Evolutionary conservation across 371 early-diverging fungal species (phyloP).

Genomic region (Dichotomocladium elegans): DNA sequence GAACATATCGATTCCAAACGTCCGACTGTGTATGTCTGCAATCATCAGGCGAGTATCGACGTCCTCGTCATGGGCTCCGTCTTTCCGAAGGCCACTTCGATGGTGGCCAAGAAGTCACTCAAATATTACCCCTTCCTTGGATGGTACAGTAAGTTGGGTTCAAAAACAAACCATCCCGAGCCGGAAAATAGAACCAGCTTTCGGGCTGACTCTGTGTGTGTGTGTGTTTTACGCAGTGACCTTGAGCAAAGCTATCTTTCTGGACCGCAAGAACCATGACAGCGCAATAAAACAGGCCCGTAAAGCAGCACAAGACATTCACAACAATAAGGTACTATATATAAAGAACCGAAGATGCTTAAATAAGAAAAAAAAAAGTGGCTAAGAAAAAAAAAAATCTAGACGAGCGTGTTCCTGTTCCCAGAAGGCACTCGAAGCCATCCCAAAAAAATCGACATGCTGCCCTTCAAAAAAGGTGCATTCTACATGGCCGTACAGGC

Average conservation of each 20-base stretch:
- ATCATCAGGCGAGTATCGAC: constrained; percentile 89
- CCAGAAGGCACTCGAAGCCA: constrained; percentile 94
- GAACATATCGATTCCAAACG: constrained; percentile 48
- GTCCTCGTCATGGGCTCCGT: constrained; percentile 68
- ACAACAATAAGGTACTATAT: constrained; percentile 64
- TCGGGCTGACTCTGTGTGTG: neutral
- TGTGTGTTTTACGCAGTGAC: constrained; percentile 52
- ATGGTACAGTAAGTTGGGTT: constrained; percentile 83
- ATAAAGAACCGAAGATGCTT: neutral
- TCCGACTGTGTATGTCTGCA: constrained; percentile 73
- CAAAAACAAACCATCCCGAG: too few relatives aligned
- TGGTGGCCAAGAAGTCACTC: constrained; percentile 83
- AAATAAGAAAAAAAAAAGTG: neutral
- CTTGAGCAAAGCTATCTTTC: constrained; percentile 78
- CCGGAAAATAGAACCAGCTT: too few relatives aligned
- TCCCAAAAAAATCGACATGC: constrained; percentile 62
- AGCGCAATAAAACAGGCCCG: constrained; percentile 78
- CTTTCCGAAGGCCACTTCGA: constrained; percentile 67
- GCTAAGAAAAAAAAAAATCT: constrained; percentile 1
- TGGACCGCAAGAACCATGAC: constrained; percentile 81
- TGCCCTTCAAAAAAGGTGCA: constrained; percentile 93
- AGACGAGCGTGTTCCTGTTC: constrained; percentile 83
- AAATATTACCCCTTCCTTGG: constrained; percentile 85
- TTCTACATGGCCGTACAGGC: constrained; percentile 92
- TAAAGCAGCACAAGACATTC: constrained; percentile 72